Percentiles rank a stretch among this genome's conserved stretches.
Conservation (phyloP, 176 grass and related monocot genomes). For the Lolium multiflorum region DNA sequence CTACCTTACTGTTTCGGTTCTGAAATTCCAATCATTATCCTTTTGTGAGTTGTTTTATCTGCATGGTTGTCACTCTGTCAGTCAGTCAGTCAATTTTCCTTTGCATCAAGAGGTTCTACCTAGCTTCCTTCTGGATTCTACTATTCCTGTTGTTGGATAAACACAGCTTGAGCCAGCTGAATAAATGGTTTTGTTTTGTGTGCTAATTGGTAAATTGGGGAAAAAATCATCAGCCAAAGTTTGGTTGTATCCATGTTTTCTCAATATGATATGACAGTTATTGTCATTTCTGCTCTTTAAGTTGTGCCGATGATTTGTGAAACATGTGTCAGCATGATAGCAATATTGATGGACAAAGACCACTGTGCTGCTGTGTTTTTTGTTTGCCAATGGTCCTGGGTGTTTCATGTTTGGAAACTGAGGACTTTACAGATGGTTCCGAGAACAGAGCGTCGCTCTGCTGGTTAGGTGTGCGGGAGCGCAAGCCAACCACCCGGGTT, state of each 20-base stretch:
- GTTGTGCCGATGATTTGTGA: neutral
- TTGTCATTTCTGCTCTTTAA: neutral
- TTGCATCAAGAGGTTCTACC: neutral
- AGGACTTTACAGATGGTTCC: neutral
- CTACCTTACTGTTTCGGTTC: neutral
- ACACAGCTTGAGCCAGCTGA: too few species aligned
- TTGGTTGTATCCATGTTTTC: neutral
- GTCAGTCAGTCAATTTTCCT: neutral
- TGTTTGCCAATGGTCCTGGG: conserved; percentile 1
- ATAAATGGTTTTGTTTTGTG: neutral
- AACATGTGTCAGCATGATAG: neutral
- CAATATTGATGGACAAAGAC: neutral
- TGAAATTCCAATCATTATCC: neutral
- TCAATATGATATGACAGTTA: neutral
- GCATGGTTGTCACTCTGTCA: neutral
- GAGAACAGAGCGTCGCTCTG: too few species aligned
- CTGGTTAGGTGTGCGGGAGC: too few species aligned
- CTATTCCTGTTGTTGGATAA: too few species aligned
- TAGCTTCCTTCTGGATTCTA: neutral
- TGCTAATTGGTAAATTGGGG: neutral
- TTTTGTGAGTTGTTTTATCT: neutral
- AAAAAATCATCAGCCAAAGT: neutral
- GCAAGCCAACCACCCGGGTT: too few species aligned
- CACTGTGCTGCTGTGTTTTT: neutral
- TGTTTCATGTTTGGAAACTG: neutral